Conservation (phyloP, 371 early-diverging fungal genomes). For the Apophysomyces variabilis region DNA sequence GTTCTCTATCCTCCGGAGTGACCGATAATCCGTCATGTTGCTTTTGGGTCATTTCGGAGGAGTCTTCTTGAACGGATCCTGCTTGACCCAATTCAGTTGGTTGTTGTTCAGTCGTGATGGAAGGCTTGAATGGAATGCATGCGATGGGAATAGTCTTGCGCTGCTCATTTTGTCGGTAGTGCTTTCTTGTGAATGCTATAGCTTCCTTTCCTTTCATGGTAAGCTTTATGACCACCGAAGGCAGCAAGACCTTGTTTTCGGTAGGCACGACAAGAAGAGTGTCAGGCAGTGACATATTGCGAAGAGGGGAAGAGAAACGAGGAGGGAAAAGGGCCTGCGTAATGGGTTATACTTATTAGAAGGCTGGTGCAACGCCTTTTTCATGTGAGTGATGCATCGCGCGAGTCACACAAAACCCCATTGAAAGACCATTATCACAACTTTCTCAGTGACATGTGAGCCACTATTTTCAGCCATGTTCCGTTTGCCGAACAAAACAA, state of each 20-base stretch:
- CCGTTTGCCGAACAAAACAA: too few species aligned
- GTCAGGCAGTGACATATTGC: conserved; percentile 20
- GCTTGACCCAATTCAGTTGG: not conserved
- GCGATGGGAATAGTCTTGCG: conserved; percentile 25
- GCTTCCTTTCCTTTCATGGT: conserved; percentile 47
- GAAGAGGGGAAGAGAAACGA: conserved; percentile 2
- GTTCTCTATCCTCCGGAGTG: conserved; percentile 13
- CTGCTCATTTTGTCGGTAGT: conserved; percentile 32
- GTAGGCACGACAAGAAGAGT: conserved; percentile 44
- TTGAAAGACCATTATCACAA: not conserved
- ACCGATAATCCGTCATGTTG: conserved; percentile 9
- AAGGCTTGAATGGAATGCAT: conserved; percentile 28
- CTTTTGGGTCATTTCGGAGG: not conserved
- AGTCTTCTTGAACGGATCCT: not conserved
- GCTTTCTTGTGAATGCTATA: conserved; percentile 30
- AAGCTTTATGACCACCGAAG: conserved; percentile 47
- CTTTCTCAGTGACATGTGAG: too few species aligned
- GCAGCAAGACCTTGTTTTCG: conserved; percentile 50
- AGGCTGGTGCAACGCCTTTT: not conserved
- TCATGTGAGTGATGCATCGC: conserved; percentile 11
- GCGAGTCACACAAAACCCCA: not conserved
- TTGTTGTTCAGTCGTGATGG: not conserved
- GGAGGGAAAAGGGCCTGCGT: not conserved
- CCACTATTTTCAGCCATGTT: too few species aligned
- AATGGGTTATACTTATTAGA: not conserved